A percentile compares a stretch with the other conserved stretches of the same genome.
phyloP scores from a whole-genome alignment of 2,329 filamentous ascomycete species.

The Sclerotinia trifoliorum region DNA sequence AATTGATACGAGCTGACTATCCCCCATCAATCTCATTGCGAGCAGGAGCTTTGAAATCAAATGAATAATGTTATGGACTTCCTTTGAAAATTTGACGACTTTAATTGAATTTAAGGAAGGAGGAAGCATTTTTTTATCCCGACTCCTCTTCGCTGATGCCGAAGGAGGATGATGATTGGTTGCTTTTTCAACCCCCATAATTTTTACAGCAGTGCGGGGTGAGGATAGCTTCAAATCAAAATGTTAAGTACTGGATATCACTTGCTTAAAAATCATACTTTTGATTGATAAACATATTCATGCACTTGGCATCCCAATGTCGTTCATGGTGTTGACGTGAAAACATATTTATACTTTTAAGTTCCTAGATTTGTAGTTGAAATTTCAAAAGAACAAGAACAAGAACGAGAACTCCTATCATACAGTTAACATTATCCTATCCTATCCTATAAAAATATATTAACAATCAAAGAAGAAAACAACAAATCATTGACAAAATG shows the following conservation, averaged over 20 bases:
- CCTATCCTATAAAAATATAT: neutral
- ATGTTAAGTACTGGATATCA: neutral
- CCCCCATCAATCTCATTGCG: neutral
- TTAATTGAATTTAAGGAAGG: neutral
- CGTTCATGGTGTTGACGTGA: neutral
- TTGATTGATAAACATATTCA: constrained; percentile 14
- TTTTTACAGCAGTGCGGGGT: constrained; percentile 8
- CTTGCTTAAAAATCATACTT: constrained; percentile 21
- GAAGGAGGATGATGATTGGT: neutral
- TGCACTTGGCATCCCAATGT: neutral
- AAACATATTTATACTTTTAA: constrained; percentile 10
- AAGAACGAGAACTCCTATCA: neutral
- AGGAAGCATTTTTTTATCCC: neutral
- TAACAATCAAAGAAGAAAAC: neutral
- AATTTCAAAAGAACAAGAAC: neutral
- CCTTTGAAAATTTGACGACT: neutral
- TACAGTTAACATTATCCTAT: neutral
- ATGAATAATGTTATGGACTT: neutral
- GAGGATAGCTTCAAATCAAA: neutral
- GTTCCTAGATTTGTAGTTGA: neutral
- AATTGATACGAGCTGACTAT: neutral
- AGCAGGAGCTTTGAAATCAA: constrained; percentile 13
- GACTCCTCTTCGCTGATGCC: neutral
- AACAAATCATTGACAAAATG: neutral
- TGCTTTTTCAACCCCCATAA: too few species aligned